Evolutionary conservation across 2,329 filamentous ascomycete species (phyloP).

Genomic region (Triangularia setosa): DNA sequence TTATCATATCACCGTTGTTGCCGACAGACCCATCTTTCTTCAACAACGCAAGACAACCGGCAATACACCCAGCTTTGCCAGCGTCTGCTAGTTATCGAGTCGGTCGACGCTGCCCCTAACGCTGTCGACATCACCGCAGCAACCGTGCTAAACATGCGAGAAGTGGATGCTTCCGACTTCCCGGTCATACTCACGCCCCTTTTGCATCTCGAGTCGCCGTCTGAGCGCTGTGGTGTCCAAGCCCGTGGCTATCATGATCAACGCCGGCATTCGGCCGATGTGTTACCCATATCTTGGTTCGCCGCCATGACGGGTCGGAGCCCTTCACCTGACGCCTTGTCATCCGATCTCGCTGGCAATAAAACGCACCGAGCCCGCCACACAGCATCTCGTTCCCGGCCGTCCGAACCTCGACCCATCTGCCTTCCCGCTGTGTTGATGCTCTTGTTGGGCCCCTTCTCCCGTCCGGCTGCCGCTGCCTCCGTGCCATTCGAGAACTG

Average conservation of each 20-base stretch:
- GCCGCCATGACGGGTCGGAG: neutral
- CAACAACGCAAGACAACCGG: neutral
- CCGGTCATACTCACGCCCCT: neutral
- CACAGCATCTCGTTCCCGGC: neutral
- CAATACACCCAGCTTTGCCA: neutral
- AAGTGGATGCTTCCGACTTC: neutral
- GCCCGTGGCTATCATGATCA: neutral
- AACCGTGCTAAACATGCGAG: neutral
- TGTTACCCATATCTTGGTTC: neutral
- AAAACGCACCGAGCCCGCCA: neutral
- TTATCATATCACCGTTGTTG: neutral
- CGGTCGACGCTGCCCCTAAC: neutral
- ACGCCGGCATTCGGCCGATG: neutral
- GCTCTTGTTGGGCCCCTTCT: conserved; percentile 37
- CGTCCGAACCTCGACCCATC: neutral
- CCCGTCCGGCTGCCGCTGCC: conserved; percentile 54
- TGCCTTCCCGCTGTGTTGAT: conserved; percentile 33
- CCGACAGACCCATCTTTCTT: conserved; percentile 2
- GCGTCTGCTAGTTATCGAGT: neutral
- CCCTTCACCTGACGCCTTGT: neutral
- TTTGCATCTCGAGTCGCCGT: neutral
- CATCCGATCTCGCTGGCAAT: neutral
- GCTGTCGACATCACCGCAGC: neutral
- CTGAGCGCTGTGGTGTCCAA: neutral
- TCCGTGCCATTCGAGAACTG: conserved; percentile 83